A percentile compares a stretch with the other conserved stretches of the same genome.
Evolutionary conservation across 441 rosid genomes (phyloP).

Genomic region (Eruca vesicaria): DNA sequence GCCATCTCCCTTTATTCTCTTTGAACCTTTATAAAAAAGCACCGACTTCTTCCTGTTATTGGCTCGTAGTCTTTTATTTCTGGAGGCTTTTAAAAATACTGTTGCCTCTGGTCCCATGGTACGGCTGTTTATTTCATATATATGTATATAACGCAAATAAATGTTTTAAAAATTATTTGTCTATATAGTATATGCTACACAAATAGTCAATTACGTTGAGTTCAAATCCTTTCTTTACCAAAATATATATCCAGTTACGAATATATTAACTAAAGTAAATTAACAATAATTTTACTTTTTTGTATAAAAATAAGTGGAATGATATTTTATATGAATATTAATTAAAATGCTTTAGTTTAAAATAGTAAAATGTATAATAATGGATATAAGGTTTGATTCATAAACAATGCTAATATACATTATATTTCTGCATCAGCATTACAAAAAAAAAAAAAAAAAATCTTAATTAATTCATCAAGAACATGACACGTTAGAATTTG

Average conservation of each 20-base stretch:
- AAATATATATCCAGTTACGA: not conserved
- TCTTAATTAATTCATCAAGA: not conserved
- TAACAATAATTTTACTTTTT: not conserved
- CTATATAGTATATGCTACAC: not conserved
- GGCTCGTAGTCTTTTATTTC: slow-evolving; percentile 4
- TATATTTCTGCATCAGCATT: too few relatives aligned
- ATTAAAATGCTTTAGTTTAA: not conserved
- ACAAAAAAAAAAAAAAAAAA: too few relatives aligned
- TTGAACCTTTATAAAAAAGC: slow-evolving; percentile 14
- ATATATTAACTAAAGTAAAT: not conserved
- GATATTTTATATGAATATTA: not conserved
- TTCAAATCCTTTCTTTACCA: not conserved
- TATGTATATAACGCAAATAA: not conserved
- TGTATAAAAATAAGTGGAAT: not conserved
- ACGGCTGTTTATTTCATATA: not conserved
- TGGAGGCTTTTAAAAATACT: slow-evolving; percentile 4
- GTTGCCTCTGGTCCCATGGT: not conserved
- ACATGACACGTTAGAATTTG: not conserved
- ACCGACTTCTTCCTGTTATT: slow-evolving; percentile 25
- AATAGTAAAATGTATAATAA: not conserved
- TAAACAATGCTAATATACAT: too few relatives aligned
- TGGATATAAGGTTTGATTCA: too few relatives aligned
- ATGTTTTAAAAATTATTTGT: not conserved
- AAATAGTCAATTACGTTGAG: not conserved
- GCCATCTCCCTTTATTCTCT: not conserved